phyloP scores from a whole-genome alignment of 2,329 filamentous ascomycete species.

The Epichloe amarillans region DNA sequence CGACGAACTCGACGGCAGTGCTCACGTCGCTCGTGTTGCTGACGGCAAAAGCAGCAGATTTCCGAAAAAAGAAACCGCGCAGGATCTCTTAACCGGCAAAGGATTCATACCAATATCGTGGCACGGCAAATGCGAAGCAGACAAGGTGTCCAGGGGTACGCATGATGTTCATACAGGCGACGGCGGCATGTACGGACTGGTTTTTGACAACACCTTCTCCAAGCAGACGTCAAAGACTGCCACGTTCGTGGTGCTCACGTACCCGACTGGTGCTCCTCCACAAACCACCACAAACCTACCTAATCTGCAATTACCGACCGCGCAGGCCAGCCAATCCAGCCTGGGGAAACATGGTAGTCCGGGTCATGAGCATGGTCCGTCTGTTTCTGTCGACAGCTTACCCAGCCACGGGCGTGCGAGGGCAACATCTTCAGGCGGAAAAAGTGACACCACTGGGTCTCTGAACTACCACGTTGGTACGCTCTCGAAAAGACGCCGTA shows the following conservation, averaged over 20 bases:
- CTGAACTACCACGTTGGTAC: constrained; percentile 67
- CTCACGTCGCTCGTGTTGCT: constrained; percentile 27
- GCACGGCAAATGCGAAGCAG: constrained; percentile 91
- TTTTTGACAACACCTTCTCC: constrained; percentile 98
- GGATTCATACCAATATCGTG: constrained; percentile 63
- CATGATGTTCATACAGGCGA: constrained; percentile 64
- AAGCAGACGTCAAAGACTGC: constrained; percentile 90
- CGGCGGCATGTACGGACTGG: constrained; percentile 87
- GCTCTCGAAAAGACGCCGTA: constrained; percentile 85
- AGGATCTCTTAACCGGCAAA: constrained; percentile 51
- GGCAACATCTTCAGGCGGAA: constrained; percentile 36
- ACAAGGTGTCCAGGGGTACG: constrained; percentile 84
- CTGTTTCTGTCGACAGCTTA: constrained; percentile 48
- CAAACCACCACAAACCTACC: constrained; percentile 60
- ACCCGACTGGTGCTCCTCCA: constrained; percentile 69
- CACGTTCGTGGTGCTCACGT: constrained; percentile 87
- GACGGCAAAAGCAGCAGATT: constrained; percentile 35
- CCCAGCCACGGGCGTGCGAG: constrained; percentile 32
- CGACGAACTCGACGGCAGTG: constrained; percentile 31
- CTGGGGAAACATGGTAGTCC: constrained; percentile 36
- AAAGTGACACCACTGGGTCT: constrained; percentile 32
- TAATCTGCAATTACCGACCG: constrained; percentile 33
- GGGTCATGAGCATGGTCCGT: constrained; percentile 29
- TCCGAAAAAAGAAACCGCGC: constrained; percentile 46
- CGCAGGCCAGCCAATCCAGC: constrained; percentile 33